Percentiles rank a stretch among this genome's conserved stretches.
These are phyloP conservation scores for Fusarium heterosporum DNA, from an alignment of 2,329 filamentous ascomycete species.

Conservation along the genomic window DNA sequence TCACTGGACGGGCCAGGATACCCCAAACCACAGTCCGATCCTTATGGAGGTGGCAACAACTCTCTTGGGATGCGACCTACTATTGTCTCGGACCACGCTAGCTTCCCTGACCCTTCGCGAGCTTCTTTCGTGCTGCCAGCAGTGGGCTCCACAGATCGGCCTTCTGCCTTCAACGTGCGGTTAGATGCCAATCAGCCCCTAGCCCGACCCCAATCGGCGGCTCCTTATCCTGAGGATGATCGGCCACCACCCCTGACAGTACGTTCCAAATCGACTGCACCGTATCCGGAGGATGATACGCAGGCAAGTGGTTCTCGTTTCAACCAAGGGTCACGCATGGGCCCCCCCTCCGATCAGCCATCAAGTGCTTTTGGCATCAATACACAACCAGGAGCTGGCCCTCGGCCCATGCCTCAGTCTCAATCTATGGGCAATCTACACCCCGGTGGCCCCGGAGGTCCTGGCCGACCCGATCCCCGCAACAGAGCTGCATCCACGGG, in stretches of 20 bases:
- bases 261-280: constrained; percentile 64
- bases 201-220: constrained; percentile 65
- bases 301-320: constrained; percentile 53
- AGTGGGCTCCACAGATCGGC: constrained; percentile 49
- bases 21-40: constrained; percentile 30
- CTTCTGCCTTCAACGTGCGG: constrained; percentile 65
- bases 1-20: constrained; percentile 38
- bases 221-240: constrained; percentile 79
- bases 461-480: constrained; percentile 55
- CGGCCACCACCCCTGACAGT: constrained; percentile 62
- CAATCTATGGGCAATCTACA: constrained; percentile 62
- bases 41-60: constrained; percentile 44
- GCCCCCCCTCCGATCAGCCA: constrained; percentile 62
- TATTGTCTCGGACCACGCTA: constrained; percentile 54
- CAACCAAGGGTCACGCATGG: constrained; percentile 62
- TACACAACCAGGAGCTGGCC: constrained; percentile 52
- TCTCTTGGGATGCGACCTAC: constrained; percentile 57
- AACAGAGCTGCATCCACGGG: constrained; percentile 58
- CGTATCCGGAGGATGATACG: constrained; percentile 75
- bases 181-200: constrained; percentile 53
- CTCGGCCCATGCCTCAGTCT: constrained; percentile 55
- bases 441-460: constrained; percentile 50
- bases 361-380: constrained; percentile 67
- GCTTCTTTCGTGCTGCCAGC: constrained; percentile 51
- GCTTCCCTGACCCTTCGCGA: constrained; percentile 62